Base-by-base conservation (phyloP, 768 basidiomycete genomes). In the Amanita thiersii region DNA sequence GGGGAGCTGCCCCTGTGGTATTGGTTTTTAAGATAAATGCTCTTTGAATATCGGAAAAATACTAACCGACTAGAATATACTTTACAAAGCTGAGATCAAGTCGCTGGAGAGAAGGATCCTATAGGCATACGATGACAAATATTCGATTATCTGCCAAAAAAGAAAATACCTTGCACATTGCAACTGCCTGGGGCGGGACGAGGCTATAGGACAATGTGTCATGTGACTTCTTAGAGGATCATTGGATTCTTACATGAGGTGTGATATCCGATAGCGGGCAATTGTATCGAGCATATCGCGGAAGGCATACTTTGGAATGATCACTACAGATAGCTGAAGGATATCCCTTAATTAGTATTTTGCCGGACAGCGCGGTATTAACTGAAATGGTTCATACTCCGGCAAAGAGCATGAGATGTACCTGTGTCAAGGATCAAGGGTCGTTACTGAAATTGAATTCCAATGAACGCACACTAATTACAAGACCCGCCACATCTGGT, bases 1-100 rank as follows among this genome's bases (percentile, higher is more conserved):
- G 62, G 33, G 80, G 79, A 7, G 79, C 80, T 18, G 79, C 79
- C 17, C 78, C 78, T 50, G 51, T 56, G 41, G 60, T 64, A 37
- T 63, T 47, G 15, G 30, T 31, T 24, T 12, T 43, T 25, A 14
- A 38, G 11, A 8, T 7, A 23, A 24, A 23, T 9, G 19, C 25
- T 30, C 10, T 15, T 23, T 8, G 37, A 32, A 11, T 14, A 55
- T 24, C 62, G 48, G n/a, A 63, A 54, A n/a, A n/a, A n/a, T n/a
- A 37, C 59, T 50, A 45, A 61, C 68, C 57, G 57, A 64, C 63
- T 43, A 63, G 59, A 14, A 77, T 56, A 47, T 59, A 60, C 47
- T 57, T 73, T 58, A 61, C 57, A 49, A 39, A 45, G 8, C 52
- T 57, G 9, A 73, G 59, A 47, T 72, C 62, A 50, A 70, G 62